A percentile compares a stretch with the other conserved stretches of the same genome.
These are phyloP conservation scores for Clausena lansium DNA, from an alignment of 345 rosid genomes.

Conservation along the genomic window DNA sequence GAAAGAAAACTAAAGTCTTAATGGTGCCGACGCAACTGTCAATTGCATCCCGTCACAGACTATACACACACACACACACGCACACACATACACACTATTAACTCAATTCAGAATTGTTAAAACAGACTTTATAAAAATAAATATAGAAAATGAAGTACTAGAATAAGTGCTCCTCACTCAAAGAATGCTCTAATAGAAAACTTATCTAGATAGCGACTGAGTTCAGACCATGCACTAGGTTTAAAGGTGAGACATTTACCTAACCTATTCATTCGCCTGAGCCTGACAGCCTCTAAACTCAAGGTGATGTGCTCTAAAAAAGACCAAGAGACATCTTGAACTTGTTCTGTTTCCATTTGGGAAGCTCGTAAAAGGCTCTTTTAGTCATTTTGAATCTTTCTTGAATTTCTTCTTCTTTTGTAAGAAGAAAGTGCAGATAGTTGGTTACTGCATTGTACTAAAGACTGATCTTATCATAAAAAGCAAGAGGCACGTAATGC, in stretches of 20 bases:
- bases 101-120: not conserved
- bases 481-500: not conserved
- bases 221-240: not conserved
- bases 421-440: not conserved
- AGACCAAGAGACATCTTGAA: conserved; percentile 59
- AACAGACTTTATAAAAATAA: not conserved
- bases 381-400: conserved; percentile 51
- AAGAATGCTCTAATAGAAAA: not conserved
- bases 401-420: conserved; percentile 47
- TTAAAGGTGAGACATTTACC: not conserved
- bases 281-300: not conserved
- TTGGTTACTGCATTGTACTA: not conserved
- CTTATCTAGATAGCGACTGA: not conserved
- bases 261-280: not conserved
- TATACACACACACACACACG: too few species aligned
- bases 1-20: too few species aligned
- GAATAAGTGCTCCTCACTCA: not conserved
- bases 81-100: too few species aligned
- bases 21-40: too few species aligned
- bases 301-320: conserved; percentile 33
- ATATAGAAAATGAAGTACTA: not conserved
- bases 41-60: too few species aligned
- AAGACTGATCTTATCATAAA: not conserved
- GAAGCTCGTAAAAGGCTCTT: conserved; percentile 47
- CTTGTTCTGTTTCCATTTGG: conserved; percentile 78